A percentile compares a stretch with the other conserved stretches of the same genome.
These are phyloP conservation scores for Saprolegnia diclina DNA, from an alignment of 352 stramenopile genomes.

Conservation along the genomic window DNA sequence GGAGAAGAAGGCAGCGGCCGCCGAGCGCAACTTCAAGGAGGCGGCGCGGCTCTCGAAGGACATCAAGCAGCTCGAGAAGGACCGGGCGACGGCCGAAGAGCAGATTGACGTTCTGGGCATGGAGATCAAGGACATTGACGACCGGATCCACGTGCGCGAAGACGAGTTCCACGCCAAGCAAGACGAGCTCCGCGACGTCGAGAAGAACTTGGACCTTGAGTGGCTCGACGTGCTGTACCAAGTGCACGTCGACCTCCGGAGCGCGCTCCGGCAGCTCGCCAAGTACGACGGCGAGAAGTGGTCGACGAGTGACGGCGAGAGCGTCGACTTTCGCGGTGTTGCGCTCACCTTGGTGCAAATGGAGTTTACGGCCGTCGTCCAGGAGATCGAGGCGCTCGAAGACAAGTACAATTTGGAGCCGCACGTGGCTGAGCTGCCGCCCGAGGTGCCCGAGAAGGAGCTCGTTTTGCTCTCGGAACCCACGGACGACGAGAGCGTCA, in stretches of 20 bases:
- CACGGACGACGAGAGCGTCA: conserved; percentile 37
- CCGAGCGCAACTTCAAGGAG: conserved; percentile 84
- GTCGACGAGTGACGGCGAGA: conserved; percentile 38
- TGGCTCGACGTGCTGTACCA: conserved; percentile 72
- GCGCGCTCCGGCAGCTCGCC: conserved; percentile 56
- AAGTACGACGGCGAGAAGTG: conserved; percentile 55
- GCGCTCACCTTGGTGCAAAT: conserved; percentile 66
- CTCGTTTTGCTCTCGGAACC: conserved; percentile 46
- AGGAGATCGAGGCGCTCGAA: conserved; percentile 56
- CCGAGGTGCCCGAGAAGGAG: conserved; percentile 48
- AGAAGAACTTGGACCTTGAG: conserved; percentile 67
- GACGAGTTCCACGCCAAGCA: conserved; percentile 71
- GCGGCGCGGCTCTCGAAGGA: conserved; percentile 79
- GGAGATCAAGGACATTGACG: conserved; percentile 71
- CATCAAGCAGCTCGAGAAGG: conserved; percentile 82
- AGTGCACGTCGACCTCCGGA: conserved; percentile 54
- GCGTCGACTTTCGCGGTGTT: conserved; percentile 61
- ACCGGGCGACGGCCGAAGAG: conserved; percentile 67
- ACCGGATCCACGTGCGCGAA: conserved; percentile 62
- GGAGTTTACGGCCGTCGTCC: conserved; percentile 63
- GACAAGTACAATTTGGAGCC: conserved; percentile 46
- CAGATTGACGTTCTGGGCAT: conserved; percentile 79
- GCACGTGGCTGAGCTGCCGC: conserved; percentile 44
- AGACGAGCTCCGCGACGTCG: conserved; percentile 61
- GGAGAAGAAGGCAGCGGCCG: conserved; percentile 70